Base-by-base conservation (phyloP, 768 basidiomycete species). In the Naganishia vaughanmartiniae region DNA sequence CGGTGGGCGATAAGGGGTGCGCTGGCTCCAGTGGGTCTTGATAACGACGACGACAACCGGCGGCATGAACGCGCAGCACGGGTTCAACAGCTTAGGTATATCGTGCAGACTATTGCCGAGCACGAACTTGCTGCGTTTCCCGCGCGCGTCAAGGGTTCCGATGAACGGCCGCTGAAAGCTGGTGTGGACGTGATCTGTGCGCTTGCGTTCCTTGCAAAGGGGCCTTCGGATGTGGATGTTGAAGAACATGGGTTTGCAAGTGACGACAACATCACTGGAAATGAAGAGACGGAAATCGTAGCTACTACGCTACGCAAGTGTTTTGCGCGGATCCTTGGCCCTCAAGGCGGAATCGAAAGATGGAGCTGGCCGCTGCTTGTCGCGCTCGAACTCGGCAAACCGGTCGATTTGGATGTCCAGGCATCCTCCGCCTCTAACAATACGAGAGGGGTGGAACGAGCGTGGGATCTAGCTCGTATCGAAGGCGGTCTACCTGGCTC, bases 301-400 rank as follows among this genome's bases (percentile, higher is more conserved):
- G 39, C 60, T 24, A 30, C n/a, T 54, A 10, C 36, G 12, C 42
- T 67, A 15, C 74, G 15, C 54, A 70, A n/a, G 46, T 72, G 73
- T 67, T 33, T 48, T n/a, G 53, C 66, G 39, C 71, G 82, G 17
- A 74, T 85, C 33, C 76, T 95, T 0, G 93, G 93, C 4, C 89
- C 92, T 0, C 85, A 83, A 0, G 92, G 92, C 7, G 89, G 90
- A 0, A 87, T 96, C 21, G 92, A 96, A 75, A 88, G 88, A 79
- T 98, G 93, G 95, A 91, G 92, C 4, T 93, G 90, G 89, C 86
- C 87, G 57, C 77, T 99, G 4, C 84, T 98, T 33, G 86, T 87
- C 0, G 90, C 89, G n/a, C 82, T 97, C 46, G 89, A 92, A 74
- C 87, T 98, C 84, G 72, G 89, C 85, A n/a, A 80, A 83, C 10